Conservation (phyloP, 2,329 filamentous ascomycete genomes). For the Nothophoma quercina region DNA sequence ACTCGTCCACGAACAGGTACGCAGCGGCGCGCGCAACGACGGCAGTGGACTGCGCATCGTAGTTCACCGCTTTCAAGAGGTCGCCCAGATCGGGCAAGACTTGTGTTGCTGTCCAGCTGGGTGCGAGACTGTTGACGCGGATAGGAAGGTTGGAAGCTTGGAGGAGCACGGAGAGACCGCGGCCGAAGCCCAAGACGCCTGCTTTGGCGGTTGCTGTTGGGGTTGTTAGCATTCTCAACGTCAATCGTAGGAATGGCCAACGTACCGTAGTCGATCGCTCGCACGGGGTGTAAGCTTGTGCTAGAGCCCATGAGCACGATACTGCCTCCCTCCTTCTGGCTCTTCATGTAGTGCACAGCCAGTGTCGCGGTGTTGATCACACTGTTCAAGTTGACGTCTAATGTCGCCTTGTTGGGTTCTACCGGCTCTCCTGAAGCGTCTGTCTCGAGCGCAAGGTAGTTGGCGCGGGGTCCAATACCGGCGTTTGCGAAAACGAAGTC, state of each 20-base stretch:
- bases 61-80: conserved; percentile 47
- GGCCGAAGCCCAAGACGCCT: conserved; percentile 62
- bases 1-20: conserved; percentile 59
- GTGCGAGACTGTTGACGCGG: conserved; percentile 64
- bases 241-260: conserved; percentile 5
- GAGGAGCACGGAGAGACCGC: conserved; percentile 55
- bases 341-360: conserved; percentile 60
- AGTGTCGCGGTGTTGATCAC: conserved; percentile 60
- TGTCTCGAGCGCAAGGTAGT: conserved; percentile 58
- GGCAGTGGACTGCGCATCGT: conserved; percentile 52
- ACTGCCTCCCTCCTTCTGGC: conserved; percentile 58
- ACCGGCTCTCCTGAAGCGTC: conserved; percentile 60
- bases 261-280: conserved; percentile 60
- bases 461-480: conserved; percentile 57
- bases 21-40: conserved; percentile 60
- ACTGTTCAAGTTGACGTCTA: conserved; percentile 62
- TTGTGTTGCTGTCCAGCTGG: conserved; percentile 63
- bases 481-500: conserved; percentile 64
- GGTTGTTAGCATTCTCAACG: conserved; percentile 6
- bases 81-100: conserved; percentile 56
- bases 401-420: conserved; percentile 52
- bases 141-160: conserved; percentile 53
- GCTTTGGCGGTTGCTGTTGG: conserved; percentile 62
- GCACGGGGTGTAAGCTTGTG: conserved; percentile 60
- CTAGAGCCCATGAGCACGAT: conserved; percentile 63